These are phyloP conservation scores for Geotrichum australiense DNA, from an alignment of 1,139 yeast species.

Conservation along the genomic window DNA sequence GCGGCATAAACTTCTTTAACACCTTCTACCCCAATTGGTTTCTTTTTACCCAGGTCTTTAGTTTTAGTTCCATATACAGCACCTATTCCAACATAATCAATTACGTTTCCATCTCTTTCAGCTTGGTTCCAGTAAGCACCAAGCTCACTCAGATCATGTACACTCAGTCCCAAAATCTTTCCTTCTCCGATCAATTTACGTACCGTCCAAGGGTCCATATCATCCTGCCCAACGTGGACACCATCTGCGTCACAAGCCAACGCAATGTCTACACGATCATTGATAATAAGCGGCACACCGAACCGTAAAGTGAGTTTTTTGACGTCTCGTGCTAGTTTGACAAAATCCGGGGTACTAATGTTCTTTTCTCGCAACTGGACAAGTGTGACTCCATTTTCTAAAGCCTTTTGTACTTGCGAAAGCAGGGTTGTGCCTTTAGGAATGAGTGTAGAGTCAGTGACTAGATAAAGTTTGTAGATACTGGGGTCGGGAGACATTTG, in stretches of 20 bases:
- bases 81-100: slow-evolving; percentile 83
- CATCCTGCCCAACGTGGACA: slow-evolving; percentile 91
- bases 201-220: slow-evolving; percentile 58
- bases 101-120: slow-evolving; percentile 42
- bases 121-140: slow-evolving; percentile 20
- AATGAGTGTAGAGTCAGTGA: slow-evolving; percentile 73
- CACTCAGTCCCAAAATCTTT: slow-evolving; percentile 77
- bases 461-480: slow-evolving; percentile 62
- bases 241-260: slow-evolving; percentile 88
- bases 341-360: slow-evolving; percentile 60
- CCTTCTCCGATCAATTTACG: slow-evolving; percentile 61
- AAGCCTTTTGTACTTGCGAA: slow-evolving; percentile 45
- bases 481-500: no score
- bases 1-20: no score
- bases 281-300: slow-evolving; percentile 73
- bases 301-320: slow-evolving; percentile 53
- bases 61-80: slow-evolving; percentile 72
- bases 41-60: slow-evolving; percentile 46
- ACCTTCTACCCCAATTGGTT: slow-evolving; percentile 63
- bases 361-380: slow-evolving; percentile 82
- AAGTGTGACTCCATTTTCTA: slow-evolving; percentile 67
- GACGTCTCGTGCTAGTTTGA: slow-evolving; percentile 52
- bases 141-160: slow-evolving; percentile 54
- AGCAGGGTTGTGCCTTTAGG: slow-evolving; percentile 56
- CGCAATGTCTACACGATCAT: slow-evolving; percentile 86